Percentiles rank a stretch among this genome's conserved stretches.
These are phyloP conservation scores for Pseudomassariella vexata DNA, from an alignment of 2,329 filamentous ascomycete genomes.

Conservation along the genomic window DNA sequence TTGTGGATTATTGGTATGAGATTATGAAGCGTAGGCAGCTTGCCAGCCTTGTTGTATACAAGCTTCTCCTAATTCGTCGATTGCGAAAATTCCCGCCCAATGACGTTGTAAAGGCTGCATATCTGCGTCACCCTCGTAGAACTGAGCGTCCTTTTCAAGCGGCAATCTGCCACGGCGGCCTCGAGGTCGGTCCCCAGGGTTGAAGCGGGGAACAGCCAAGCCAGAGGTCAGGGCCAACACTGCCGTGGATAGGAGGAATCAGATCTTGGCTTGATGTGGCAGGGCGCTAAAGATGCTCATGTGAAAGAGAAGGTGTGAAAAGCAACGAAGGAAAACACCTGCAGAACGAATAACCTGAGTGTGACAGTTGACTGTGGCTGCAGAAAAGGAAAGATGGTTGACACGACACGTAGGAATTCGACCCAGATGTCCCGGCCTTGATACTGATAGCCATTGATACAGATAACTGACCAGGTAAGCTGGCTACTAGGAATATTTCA, in stretches of 20 bases:
- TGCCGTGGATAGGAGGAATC: not conserved
- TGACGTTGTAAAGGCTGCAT: constrained; percentile 5
- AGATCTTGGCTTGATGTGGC: constrained; percentile 6
- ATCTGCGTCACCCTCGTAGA: constrained; percentile 3
- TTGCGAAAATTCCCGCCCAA: constrained; percentile 7
- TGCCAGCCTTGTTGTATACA: constrained; percentile 6
- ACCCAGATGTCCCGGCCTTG: too few relatives aligned
- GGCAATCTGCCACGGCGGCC: constrained; percentile 1
- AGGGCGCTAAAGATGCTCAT: too few relatives aligned
- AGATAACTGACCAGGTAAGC: too few relatives aligned
- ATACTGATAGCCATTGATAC: too few relatives aligned
- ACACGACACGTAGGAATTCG: too few relatives aligned
- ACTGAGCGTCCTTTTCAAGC: constrained; percentile 2
- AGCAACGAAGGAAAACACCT: too few relatives aligned
- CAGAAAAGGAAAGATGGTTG: too few relatives aligned
- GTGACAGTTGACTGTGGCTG: too few relatives aligned
- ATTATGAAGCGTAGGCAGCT: constrained; percentile 13
- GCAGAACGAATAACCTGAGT: too few relatives aligned
- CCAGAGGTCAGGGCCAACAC: constrained; percentile 2
- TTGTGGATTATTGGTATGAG: too few relatives aligned
- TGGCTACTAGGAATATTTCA: too few relatives aligned
- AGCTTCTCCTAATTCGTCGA: constrained; percentile 9
- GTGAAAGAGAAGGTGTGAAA: too few relatives aligned
- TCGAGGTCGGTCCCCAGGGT: constrained; percentile 9
- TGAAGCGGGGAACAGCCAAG: constrained; percentile 5